phyloP scores from a whole-genome alignment of 1,284 basidiomycete genomes.

The Apiotrichum montevideense region DNA sequence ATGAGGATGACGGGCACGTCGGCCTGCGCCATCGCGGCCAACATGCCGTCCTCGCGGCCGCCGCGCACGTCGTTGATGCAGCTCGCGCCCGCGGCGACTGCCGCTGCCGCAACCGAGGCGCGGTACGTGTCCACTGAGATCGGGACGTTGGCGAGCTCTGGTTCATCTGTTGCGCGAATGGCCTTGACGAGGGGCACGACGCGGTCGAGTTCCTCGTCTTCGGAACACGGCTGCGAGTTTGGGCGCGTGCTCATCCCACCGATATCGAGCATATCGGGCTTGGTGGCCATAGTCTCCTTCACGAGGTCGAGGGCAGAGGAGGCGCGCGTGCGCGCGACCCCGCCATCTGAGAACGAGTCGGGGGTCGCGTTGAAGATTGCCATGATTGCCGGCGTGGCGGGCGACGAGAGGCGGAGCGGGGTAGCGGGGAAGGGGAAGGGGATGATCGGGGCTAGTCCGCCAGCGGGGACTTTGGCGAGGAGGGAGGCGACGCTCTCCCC shows the following conservation, averaged over 20 bases:
- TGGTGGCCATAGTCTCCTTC: slow-evolving; percentile 13
- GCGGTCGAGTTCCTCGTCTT: slow-evolving; percentile 66
- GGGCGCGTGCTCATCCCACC: slow-evolving; percentile 93
- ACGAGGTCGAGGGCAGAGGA: slow-evolving; percentile 27
- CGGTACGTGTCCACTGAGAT: slow-evolving; percentile 94
- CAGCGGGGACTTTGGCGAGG: slow-evolving; percentile 56
- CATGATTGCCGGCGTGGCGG: slow-evolving; percentile 67
- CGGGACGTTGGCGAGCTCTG: slow-evolving; percentile 44
- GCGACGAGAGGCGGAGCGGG: slow-evolving; percentile 46
- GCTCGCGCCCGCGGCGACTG: slow-evolving; percentile 76
- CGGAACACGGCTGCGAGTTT: slow-evolving; percentile 58
- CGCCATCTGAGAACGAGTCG: slow-evolving; percentile 94
- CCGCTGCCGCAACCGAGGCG: slow-evolving; percentile 67
- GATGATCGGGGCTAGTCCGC: slow-evolving; percentile 52
- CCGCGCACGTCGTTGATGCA: slow-evolving; percentile 94
- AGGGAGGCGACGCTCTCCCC: slow-evolving; percentile 49
- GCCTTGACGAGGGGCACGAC: slow-evolving; percentile 66
- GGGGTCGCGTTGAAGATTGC: slow-evolving; percentile 91
- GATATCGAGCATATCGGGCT: slow-evolving; percentile 73
- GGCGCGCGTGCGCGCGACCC: slow-evolving; percentile 37
- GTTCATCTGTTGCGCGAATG: slow-evolving; percentile 13
- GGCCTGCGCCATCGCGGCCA: slow-evolving; percentile 57
- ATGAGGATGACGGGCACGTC: slow-evolving; percentile 72
- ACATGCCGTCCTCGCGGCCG: slow-evolving; percentile 60
- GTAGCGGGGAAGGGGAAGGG: slow-evolving; percentile 50